These are phyloP conservation scores for Fomitopsis serialis DNA, from an alignment of 768 basidiomycete species.

Conservation along the genomic window DNA sequence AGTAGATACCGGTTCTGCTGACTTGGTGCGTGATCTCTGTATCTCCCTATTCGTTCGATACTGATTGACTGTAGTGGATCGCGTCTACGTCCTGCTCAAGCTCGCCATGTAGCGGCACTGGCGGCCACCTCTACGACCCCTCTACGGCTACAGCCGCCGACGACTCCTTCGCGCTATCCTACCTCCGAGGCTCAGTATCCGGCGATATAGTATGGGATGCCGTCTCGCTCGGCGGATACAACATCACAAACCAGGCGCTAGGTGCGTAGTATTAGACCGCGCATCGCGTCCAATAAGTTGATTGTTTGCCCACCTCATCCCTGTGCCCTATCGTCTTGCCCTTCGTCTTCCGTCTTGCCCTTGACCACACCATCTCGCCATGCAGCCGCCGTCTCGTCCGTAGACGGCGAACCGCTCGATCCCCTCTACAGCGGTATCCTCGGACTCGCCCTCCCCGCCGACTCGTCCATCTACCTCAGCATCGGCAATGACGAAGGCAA, in stretches of 20 bases:
- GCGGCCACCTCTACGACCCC: constrained; percentile 53
- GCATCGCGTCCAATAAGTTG: background rate
- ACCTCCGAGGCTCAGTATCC: constrained; percentile 51
- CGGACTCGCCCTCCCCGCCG: constrained; percentile 68
- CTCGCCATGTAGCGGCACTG: constrained; percentile 40
- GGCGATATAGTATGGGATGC: constrained; percentile 72
- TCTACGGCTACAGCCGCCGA: constrained; percentile 39
- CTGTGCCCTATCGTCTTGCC: background rate
- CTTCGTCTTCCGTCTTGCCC: background rate
- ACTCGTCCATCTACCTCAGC: constrained; percentile 58
- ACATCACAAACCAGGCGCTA: constrained; percentile 62
- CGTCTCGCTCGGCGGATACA: constrained; percentile 59
- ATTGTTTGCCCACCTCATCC: background rate
- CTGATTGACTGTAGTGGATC: constrained; percentile 51
- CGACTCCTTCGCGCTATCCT: constrained; percentile 43
- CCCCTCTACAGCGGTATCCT: constrained; percentile 60
- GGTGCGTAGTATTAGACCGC: constrained; percentile 34
- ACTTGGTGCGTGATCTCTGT: constrained; percentile 47
- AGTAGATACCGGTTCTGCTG: constrained; percentile 79
- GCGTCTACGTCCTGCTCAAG: constrained; percentile 62
- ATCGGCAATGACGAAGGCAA: constrained; percentile 59
- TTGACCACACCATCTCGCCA: background rate
- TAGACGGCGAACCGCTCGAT: constrained; percentile 53
- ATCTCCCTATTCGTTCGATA: background rate
- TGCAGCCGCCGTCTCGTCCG: constrained; percentile 52